Conservation (phyloP, 345 rosid genomes). For the Passiflora organensis region DNA sequence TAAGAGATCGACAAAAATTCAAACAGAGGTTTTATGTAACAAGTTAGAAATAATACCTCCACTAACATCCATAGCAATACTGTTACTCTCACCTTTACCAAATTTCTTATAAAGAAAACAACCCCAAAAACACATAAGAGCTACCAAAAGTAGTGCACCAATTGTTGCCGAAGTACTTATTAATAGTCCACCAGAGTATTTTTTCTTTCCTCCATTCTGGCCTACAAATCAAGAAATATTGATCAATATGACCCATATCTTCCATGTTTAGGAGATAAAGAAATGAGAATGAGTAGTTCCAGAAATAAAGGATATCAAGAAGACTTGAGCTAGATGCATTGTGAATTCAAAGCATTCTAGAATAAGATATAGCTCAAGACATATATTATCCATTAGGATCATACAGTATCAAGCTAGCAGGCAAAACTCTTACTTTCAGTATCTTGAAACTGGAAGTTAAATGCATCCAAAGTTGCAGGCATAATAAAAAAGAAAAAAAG, state of each 20-base stretch:
- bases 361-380: too few species aligned
- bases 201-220: constrained; percentile 58
- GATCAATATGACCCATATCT: constrained; percentile 9
- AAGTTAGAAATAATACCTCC: constrained; percentile 55
- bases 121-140: constrained; percentile 99
- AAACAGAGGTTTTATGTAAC: constrained; percentile 14
- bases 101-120: constrained; percentile 97
- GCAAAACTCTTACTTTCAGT: background rate
- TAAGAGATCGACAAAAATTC: background rate
- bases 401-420: too few species aligned
- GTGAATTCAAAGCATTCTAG: background rate
- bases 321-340: background rate
- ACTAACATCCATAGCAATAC: constrained; percentile 77
- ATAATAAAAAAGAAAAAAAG: background rate
- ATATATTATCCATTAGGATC: background rate
- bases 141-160: constrained; percentile 94
- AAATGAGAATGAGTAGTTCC: background rate
- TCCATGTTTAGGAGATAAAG: background rate
- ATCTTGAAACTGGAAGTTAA: too few species aligned
- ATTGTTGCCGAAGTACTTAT: constrained; percentile 93
- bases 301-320: constrained; percentile 2
- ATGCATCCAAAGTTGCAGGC: background rate
- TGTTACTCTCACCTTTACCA: constrained; percentile 68
- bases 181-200: constrained; percentile 64
- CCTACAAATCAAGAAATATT: constrained; percentile 35